Percentiles rank a stretch among this genome's conserved stretches.
Evolutionary conservation across 257 asterid genomes (phyloP).

Genomic region (Ehretia macrophylla): DNA sequence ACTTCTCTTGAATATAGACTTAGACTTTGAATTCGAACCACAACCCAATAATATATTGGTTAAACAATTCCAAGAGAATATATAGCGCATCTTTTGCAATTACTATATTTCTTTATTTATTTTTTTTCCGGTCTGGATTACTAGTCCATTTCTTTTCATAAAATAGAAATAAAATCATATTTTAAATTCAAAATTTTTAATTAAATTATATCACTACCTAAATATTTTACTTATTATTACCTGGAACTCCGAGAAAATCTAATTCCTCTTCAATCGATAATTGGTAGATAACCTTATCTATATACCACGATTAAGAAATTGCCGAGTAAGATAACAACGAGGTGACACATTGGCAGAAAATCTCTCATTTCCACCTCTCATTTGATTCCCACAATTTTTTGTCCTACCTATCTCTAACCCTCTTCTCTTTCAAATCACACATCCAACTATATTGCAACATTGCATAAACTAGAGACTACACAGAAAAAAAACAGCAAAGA

Average conservation of each 20-base stretch:
- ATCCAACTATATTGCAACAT: background rate
- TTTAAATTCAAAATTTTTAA: too few species aligned
- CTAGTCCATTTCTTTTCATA: too few species aligned
- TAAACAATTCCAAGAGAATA: too few species aligned
- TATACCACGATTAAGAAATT: conserved; percentile 14
- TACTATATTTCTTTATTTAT: too few species aligned
- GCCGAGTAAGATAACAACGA: conserved; percentile 15
- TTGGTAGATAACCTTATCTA: conserved; percentile 33
- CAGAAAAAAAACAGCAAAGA: background rate
- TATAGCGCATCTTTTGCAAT: too few species aligned
- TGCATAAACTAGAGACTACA: background rate
- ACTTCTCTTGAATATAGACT: too few species aligned
- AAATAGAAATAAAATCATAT: too few species aligned
- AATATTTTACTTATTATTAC: too few species aligned
- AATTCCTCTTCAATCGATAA: background rate
- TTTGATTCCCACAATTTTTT: background rate
- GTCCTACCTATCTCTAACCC: background rate
- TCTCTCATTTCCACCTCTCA: conserved; percentile 30
- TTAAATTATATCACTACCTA: too few species aligned
- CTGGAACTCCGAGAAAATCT: background rate
- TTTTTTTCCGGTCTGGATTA: too few species aligned
- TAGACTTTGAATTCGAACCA: too few species aligned
- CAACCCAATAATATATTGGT: too few species aligned
- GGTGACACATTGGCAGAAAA: conserved; percentile 23
- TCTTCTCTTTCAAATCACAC: background rate